Evolutionary conservation across 2,329 filamentous ascomycete genomes (phyloP).

Genomic region (Aureobasidium melanogenum): DNA sequence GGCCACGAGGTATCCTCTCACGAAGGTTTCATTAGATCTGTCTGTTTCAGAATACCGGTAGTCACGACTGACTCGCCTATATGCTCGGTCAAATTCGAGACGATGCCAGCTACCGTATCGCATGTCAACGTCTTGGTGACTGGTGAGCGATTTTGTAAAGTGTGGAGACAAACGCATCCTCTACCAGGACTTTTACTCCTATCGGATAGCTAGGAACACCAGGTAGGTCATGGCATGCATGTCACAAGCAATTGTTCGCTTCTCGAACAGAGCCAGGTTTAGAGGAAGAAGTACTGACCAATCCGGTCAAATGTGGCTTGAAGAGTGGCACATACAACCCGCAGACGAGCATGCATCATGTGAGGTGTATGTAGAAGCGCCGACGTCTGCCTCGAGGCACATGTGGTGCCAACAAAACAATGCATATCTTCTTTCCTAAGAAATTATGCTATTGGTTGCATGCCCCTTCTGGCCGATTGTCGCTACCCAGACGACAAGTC

Average conservation of each 20-base stretch:
- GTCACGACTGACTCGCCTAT: background rate
- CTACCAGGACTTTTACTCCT: background rate
- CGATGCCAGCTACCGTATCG: background rate
- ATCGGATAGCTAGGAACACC: background rate
- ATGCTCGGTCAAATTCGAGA: background rate
- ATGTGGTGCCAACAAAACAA: conserved; percentile 12
- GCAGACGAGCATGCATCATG: conserved; percentile 9
- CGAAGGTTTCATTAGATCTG: background rate
- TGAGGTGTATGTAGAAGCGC: background rate
- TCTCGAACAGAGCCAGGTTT: background rate
- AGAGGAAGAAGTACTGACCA: background rate
- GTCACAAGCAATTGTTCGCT: background rate
- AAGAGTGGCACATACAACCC: background rate
- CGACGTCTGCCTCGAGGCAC: background rate
- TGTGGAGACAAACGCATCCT: background rate
- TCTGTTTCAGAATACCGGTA: background rate
- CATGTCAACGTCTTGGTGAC: background rate
- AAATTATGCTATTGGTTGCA: conserved; percentile 6
- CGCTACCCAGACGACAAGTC: background rate
- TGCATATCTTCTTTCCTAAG: background rate
- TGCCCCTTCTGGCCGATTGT: background rate
- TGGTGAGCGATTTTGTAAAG: background rate
- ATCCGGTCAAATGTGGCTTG: background rate
- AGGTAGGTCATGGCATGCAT: background rate
- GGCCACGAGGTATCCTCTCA: background rate